Base-by-base conservation (phyloP, 352 stramenopile species). In the Phytopythium mirpurense region DNA sequence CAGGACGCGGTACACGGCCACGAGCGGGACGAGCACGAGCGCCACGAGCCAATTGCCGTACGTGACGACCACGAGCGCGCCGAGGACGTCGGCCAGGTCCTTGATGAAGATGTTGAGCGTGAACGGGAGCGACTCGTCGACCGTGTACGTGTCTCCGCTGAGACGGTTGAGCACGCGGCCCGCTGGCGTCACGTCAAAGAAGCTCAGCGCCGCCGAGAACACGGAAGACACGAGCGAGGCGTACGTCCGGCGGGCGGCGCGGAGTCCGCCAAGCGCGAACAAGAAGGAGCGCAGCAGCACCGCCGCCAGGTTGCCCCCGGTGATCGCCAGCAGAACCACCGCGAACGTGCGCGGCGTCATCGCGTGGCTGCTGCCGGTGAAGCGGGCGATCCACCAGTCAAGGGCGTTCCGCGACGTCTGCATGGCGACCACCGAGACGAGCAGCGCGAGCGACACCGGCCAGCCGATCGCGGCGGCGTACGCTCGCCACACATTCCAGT, bases 41-140 rank as follows among this genome's bases (percentile, higher is more conserved):
- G 90, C 36, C 32, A 96, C 78, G 18, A 87, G 72, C 31, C 68
- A 70, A 54, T 91, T 96, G 15, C 78, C 78, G 42, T 88, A 90
- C 18, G 88, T 83, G 11, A 96, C 70, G 38, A 96, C 87, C 0
- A 65, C 71, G 27, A 94, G 73, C 2, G 83, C 72, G 0, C 84
- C 87, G 5, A 77, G 23, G 7, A 96, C 67, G 12, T 89, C 82
- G 1, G 81, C 72, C 14, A 78, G 58, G 59, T 96, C 84, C 35
- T 87, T 90, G 14, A 96, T 59, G 45, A 93, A 92, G 35, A 95
- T 81, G 54, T 96, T 96, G 47, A 96, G 68, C 41, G 86, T 84
- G 47, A 97, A 96, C 8, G 89, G 88, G 15, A 96, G 62, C 16
- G 80, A 89, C 56, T 95, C 83, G 61, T 96, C 87, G 9, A 96